Conservation (phyloP, 257 asterid species). For the Rauvolfia tetraphylla region DNA sequence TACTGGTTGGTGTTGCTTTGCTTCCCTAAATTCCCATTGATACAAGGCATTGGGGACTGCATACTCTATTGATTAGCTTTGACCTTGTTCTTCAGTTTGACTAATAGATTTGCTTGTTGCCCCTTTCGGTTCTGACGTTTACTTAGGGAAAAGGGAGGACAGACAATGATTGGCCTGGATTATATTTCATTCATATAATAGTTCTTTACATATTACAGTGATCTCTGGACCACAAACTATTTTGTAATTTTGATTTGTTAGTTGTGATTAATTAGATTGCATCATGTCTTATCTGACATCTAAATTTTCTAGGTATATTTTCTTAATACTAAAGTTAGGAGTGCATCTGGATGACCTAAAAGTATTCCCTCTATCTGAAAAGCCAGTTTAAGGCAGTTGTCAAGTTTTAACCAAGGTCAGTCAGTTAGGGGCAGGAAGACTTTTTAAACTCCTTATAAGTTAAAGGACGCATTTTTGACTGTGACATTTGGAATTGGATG, state of each 20-base stretch:
- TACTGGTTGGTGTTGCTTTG: neutral
- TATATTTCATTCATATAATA: no score
- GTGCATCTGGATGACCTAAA: neutral
- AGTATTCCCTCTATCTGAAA: neutral
- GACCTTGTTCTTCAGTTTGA: neutral
- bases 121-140: neutral
- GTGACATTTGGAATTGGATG: neutral
- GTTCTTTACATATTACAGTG: neutral
- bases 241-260: neutral
- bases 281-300: neutral
- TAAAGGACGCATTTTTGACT: neutral
- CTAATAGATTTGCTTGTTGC: neutral
- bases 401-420: neutral
- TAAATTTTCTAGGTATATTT: neutral
- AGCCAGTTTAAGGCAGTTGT: neutral
- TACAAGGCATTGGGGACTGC: neutral
- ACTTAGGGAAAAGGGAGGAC: neutral
- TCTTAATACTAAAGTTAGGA: neutral
- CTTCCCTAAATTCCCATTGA: neutral
- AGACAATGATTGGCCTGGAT: neutral
- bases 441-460: no score
- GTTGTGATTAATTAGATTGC: neutral
- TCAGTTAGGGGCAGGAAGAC: no score
- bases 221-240: neutral
- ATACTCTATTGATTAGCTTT: neutral